A percentile compares a stretch with the other conserved stretches of the same genome.
Conservation (phyloP, 306 rosid genomes). For the Inga oerstediana region DNA sequence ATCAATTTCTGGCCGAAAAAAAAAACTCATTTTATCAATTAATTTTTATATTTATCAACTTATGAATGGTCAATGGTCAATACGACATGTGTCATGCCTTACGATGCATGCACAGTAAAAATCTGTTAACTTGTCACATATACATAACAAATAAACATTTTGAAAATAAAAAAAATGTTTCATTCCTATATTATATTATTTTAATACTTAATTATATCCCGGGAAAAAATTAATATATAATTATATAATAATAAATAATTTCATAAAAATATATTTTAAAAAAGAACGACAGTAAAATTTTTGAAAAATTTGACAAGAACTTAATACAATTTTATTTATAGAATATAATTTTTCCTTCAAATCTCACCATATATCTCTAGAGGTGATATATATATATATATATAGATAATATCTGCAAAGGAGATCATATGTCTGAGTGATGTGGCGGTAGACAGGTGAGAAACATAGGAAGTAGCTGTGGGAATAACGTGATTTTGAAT, state of each 20-base stretch:
- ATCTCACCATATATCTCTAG: not conserved
- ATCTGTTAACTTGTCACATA: not conserved
- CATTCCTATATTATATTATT: too few species aligned
- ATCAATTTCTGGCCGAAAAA: not conserved
- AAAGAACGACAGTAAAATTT: too few species aligned
- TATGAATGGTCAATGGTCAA: not conserved
- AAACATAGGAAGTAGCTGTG: not conserved
- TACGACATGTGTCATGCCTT: not conserved
- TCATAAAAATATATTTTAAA: not conserved
- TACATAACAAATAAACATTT: too few species aligned
- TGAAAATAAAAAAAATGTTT: too few species aligned
- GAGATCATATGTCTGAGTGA: not conserved
- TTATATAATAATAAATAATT: too few species aligned
- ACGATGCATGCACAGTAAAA: not conserved
- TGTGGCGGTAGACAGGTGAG: not conserved
- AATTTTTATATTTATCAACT: not conserved
- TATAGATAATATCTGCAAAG: not conserved
- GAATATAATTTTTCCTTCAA: not conserved
- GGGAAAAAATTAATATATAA: too few species aligned
- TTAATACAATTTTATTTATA: not conserved
- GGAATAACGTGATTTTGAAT: not conserved
- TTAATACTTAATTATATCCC: too few species aligned
- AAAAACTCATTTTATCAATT: not conserved
- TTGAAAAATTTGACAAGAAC: not conserved
- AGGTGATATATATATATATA: too few species aligned